Evolutionary conservation across 1,284 basidiomycete species (phyloP).

Genomic region (Pseudomicrostroma phylloplanum): DNA sequence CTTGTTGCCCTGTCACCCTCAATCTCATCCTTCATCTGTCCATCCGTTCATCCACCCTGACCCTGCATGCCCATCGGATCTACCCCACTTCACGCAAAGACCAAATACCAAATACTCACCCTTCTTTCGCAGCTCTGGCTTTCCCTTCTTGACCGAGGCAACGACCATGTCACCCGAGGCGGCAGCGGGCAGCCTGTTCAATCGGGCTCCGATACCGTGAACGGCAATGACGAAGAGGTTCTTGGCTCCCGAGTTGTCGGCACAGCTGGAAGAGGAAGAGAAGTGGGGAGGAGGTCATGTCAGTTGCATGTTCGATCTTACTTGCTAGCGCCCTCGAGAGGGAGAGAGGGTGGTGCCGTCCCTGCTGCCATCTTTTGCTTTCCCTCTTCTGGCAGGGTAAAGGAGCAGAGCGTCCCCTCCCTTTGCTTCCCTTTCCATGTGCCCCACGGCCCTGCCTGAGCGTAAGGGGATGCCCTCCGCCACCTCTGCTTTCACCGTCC

Average conservation of each 20-base stretch:
- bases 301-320: background rate
- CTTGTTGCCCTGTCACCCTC: background rate
- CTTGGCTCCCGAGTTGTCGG: conserved; percentile 99
- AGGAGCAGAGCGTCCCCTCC: too few relatives aligned
- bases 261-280: conserved; percentile 58
- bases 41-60: background rate
- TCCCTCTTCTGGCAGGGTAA: too few relatives aligned
- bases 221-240: conserved; percentile 86
- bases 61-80: background rate
- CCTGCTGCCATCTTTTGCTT: too few relatives aligned
- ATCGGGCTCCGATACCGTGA: conserved; percentile 85
- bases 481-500: too few relatives aligned
- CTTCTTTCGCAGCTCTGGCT: conserved; percentile 99
- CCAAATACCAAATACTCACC: conserved; percentile 62
- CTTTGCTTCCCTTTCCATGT: too few relatives aligned
- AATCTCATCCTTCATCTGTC: too few relatives aligned
- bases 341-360: too few relatives aligned
- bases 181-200: conserved; percentile 96
- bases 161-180: conserved; percentile 99
- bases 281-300: background rate
- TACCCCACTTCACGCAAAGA: background rate
- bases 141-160: conserved; percentile 99
- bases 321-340: too few relatives aligned
- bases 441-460: too few relatives aligned
- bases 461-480: too few relatives aligned